phyloP scores from a whole-genome alignment of 169 alveolate genomes.

The Miamiensis avidus region DNA sequence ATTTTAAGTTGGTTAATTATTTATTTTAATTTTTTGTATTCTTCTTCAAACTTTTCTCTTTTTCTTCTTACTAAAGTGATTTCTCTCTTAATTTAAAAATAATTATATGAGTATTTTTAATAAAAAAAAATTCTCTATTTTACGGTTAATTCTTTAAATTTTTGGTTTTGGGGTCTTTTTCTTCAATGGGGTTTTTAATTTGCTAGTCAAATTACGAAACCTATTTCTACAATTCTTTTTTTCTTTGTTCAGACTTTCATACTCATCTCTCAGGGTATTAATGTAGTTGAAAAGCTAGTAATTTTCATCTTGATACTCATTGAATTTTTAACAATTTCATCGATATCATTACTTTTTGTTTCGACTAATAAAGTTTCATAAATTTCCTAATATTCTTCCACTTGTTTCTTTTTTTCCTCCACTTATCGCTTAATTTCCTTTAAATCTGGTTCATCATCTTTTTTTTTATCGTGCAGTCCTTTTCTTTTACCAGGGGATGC shows the following conservation, averaged over 20 bases:
- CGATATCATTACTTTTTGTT: slow-evolving; percentile 7
- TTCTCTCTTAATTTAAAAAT: background rate
- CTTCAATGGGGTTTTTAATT: background rate
- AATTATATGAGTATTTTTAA: background rate
- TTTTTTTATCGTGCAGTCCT: background rate
- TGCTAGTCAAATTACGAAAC: background rate
- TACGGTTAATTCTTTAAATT: background rate
- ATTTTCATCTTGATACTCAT: slow-evolving; percentile 19
- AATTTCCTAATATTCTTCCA: slow-evolving; percentile 1
- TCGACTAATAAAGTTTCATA: slow-evolving; percentile 4
- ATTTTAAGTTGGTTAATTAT: slow-evolving; percentile 14
- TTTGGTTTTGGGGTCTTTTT: slow-evolving; percentile 18
- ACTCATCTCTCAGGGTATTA: slow-evolving; percentile 7
- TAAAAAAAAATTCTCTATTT: no score
- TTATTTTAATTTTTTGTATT: background rate
- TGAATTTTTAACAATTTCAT: slow-evolving; percentile 13
- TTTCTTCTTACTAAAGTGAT: background rate
- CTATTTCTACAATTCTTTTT: slow-evolving; percentile 10
- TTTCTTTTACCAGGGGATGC: background rate
- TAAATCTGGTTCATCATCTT: background rate
- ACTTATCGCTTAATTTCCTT: slow-evolving; percentile 8
- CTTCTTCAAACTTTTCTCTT: background rate
- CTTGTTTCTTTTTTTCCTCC: background rate
- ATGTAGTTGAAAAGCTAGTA: slow-evolving; percentile 2
- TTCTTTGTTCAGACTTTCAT: slow-evolving; percentile 4